These are phyloP conservation scores for Aspergillus niger DNA, from an alignment of 2,329 filamentous ascomycete genomes.

Conservation along the genomic window DNA sequence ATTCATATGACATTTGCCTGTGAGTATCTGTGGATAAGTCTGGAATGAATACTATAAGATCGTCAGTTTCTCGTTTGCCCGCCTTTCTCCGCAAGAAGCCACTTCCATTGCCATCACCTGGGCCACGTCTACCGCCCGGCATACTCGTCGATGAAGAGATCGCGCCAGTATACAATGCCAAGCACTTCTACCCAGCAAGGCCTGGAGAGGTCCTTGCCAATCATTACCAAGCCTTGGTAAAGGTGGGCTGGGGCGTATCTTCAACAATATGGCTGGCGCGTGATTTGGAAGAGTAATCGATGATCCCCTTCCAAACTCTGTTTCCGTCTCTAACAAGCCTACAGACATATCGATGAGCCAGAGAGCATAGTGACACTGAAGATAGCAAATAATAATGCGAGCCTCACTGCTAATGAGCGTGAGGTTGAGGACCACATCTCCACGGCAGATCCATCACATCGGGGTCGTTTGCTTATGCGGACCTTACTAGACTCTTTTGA, in stretches of 20 bases:
- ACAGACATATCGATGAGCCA: constrained; percentile 26
- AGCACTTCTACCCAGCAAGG: constrained; percentile 33
- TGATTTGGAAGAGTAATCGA: constrained; percentile 31
- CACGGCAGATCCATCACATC: constrained; percentile 34
- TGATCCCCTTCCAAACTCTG: constrained; percentile 17
- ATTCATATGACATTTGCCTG: constrained; percentile 15
- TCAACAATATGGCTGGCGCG: constrained; percentile 36
- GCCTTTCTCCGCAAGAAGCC: constrained; percentile 30
- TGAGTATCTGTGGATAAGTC: constrained; percentile 17
- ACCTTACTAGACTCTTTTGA: constrained; percentile 40
- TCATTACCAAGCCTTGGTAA: constrained; percentile 32
- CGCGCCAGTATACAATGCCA: constrained; percentile 31
- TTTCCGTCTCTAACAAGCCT: constrained; percentile 27
- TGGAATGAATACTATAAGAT: constrained; percentile 27
- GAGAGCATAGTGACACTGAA: constrained; percentile 33
- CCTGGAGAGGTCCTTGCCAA: constrained; percentile 33
- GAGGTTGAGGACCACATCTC: constrained; percentile 39
- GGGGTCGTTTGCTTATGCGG: constrained; percentile 37
- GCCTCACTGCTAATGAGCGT: constrained; percentile 29
- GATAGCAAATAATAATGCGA: constrained; percentile 31
- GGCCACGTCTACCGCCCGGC: constrained; percentile 24
- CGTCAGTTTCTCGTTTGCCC: constrained; percentile 21
- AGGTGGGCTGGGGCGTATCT: constrained; percentile 34
- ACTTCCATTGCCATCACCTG: constrained; percentile 27
- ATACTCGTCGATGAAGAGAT: constrained; percentile 34